Conservation (phyloP, 169 alveolate genomes). For the Cryptosporidium xiaoi region DNA sequence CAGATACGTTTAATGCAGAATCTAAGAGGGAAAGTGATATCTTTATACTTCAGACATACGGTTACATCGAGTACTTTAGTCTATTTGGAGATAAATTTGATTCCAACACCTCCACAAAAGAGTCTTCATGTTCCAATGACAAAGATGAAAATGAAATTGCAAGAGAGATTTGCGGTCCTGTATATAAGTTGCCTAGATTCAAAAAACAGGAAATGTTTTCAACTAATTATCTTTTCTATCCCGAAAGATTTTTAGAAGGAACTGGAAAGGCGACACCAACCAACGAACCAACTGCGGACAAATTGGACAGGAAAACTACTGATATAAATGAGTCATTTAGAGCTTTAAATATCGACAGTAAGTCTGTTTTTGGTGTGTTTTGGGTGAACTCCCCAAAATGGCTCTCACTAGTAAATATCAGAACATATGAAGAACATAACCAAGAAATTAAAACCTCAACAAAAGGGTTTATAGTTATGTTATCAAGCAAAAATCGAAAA, state of each 20-base stretch:
- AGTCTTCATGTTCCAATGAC: not conserved
- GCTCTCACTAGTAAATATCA: conserved; percentile 25
- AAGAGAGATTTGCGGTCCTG: conserved; percentile 55
- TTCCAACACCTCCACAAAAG: not conserved
- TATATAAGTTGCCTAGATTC: conserved; percentile 64
- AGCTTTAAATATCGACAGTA: not conserved
- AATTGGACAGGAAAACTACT: not conserved
- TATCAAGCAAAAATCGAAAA: conserved; percentile 14
- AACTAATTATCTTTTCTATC: conserved; percentile 17
- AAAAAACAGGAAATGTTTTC: conserved; percentile 25
- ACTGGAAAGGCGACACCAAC: not conserved
- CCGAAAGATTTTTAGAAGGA: conserved; percentile 57
- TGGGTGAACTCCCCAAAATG: conserved; percentile 51
- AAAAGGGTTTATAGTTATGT: conserved; percentile 22
- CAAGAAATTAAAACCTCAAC: not conserved
- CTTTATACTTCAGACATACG: conserved; percentile 18
- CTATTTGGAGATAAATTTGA: not conserved
- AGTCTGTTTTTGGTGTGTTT: conserved; percentile 29
- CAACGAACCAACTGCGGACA: not conserved
- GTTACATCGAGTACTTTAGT: not conserved
- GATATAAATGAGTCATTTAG: too few relatives aligned
- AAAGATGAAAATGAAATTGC: not conserved
- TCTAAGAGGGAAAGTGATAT: not conserved
- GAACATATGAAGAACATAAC: not conserved
- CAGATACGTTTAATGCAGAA: not conserved